phyloP scores from a whole-genome alignment of 805 yeast species.

The Ogataea nitratoaversa region DNA sequence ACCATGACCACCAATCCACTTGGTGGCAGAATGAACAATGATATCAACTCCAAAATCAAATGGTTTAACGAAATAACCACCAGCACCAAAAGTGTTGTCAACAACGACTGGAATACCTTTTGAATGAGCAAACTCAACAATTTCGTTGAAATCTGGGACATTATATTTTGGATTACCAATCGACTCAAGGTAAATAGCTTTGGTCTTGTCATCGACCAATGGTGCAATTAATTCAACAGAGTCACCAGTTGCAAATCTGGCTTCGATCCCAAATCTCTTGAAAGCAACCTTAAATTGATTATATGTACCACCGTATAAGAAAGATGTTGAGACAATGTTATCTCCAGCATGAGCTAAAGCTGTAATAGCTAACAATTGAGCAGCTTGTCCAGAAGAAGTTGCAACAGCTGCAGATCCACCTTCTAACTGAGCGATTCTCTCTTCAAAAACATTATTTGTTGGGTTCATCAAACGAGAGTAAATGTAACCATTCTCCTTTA shows the following conservation, averaged over 20 bases:
- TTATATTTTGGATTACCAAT: conserved; percentile 92
- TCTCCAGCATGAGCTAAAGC: conserved; percentile 86
- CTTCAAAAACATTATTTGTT: conserved; percentile 85
- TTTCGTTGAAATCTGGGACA: conserved; percentile 83
- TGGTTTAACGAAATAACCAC: conserved; percentile 84
- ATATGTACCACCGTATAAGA: conserved; percentile 92
- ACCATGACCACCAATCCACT: conserved; percentile 98
- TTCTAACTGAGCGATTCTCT: conserved; percentile 89
- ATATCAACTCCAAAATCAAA: conserved; percentile 88
- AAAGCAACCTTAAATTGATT: conserved; percentile 92
- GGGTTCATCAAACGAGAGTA: conserved; percentile 93
- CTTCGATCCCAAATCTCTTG: conserved; percentile 77
- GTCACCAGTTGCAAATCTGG: conserved; percentile 83
- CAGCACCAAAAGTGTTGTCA: conserved; percentile 97
- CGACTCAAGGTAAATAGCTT: conserved; percentile 84
- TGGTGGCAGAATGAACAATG: conserved; percentile 91
- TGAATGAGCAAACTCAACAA: conserved; percentile 74
- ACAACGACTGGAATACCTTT: conserved; percentile 88
- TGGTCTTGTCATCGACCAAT: conserved; percentile 77
- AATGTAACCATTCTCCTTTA: conserved; percentile 79
- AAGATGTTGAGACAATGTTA: conserved; percentile 83
- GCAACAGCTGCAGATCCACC: conserved; percentile 90
- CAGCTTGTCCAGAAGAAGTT: conserved; percentile 94
- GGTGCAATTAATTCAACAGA: conserved; percentile 64
- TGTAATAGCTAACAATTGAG: conserved; percentile 80